Evolutionary conservation across 2,329 filamentous ascomycete genomes (phyloP).

Genomic region (Nigrospora oryzae): DNA sequence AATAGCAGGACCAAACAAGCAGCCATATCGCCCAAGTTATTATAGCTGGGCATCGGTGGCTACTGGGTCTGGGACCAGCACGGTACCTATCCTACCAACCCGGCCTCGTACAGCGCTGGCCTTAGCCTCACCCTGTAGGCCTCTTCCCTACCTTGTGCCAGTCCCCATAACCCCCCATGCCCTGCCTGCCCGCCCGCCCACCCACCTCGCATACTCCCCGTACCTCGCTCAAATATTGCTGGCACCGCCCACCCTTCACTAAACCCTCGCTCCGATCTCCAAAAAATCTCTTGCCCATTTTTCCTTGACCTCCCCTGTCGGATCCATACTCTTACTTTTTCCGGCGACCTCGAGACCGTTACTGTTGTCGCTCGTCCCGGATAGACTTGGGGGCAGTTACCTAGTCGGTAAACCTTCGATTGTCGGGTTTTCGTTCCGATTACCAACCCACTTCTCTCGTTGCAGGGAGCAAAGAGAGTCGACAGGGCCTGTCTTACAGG

Average conservation of each 20-base stretch:
- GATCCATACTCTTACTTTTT: constrained; percentile 11
- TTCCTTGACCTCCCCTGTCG: constrained; percentile 16
- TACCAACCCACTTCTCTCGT: constrained; percentile 18
- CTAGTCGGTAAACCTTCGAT: constrained; percentile 27
- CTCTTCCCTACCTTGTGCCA: constrained; percentile 1
- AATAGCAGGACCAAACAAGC: constrained; percentile 15
- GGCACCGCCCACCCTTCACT: constrained; percentile 17
- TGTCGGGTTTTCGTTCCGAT: constrained; percentile 27
- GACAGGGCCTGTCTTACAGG: constrained; percentile 9
- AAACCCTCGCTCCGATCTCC: constrained; percentile 21
- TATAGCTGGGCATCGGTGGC: neutral
- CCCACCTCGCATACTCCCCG: constrained; percentile 18
- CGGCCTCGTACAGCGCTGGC: constrained; percentile 9
- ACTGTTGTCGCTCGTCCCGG: constrained; percentile 13
- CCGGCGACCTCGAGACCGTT: constrained; percentile 9
- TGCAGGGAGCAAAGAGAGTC: constrained; percentile 14
- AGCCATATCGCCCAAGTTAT: constrained; percentile 18
- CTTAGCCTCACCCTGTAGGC: constrained; percentile 9
- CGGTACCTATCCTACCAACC: constrained; percentile 13
- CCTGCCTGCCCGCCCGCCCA: constrained; percentile 18
- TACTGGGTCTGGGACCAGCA: constrained; percentile 6
- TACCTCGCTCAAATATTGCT: constrained; percentile 20
- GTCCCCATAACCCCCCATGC: constrained; percentile 11
- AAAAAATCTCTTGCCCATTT: constrained; percentile 14
- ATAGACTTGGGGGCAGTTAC: constrained; percentile 18